Base-by-base conservation (phyloP, 768 basidiomycete species). In the Hebeloma cylindrosporum region DNA sequence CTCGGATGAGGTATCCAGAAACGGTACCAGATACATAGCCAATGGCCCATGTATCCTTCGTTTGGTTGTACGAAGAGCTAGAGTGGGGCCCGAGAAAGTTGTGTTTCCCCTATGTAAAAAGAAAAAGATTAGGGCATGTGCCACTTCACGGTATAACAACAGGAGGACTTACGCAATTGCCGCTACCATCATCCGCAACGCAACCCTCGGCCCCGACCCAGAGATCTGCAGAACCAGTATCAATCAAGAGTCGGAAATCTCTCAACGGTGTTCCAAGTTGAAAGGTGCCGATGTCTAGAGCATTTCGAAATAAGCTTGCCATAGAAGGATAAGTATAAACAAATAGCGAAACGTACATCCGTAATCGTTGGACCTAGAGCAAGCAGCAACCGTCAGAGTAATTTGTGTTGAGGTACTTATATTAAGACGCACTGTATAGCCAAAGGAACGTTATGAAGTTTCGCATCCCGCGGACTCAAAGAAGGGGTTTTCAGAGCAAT, bases 201-300 rank as follows among this genome's bases (percentile, higher is more conserved):
- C 80, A 82, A 14, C 58, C 60, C 48, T 78, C 76, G 13, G 70
- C 64, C 3, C 66, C 69, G 21, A 79, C 77, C 79, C 81, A 83
- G 41, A 79, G 67, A 59, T 85, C 82, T 0, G 79, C 75, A 4
- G 79, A 80, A 17, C 83, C 82, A 2, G 77, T 75, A 59, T 84
- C 82, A 67, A 85, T 72, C 14, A 84, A 59, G 29, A 84, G 53
- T 5, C 59, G 57, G 50, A 82, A 84, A 36, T 62, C 36, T 22
- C 53, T 64, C 7, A 70, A 63, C 17, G 78, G 80, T 2, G 79
- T 82, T 17, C 83, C 71, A 10, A 72, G 59, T 36, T 51, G 23
- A 3, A 72, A 37, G 4, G 40, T 54, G 9, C 51, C 59, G n/a
- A 69, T 49, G 43, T 73, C 68, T 45, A n/a, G n/a, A n/a, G n/a